Percentiles rank a stretch among this genome's conserved stretches.
phyloP scores from a whole-genome alignment of 345 rosid species.

The Sonneratia alba region DNA sequence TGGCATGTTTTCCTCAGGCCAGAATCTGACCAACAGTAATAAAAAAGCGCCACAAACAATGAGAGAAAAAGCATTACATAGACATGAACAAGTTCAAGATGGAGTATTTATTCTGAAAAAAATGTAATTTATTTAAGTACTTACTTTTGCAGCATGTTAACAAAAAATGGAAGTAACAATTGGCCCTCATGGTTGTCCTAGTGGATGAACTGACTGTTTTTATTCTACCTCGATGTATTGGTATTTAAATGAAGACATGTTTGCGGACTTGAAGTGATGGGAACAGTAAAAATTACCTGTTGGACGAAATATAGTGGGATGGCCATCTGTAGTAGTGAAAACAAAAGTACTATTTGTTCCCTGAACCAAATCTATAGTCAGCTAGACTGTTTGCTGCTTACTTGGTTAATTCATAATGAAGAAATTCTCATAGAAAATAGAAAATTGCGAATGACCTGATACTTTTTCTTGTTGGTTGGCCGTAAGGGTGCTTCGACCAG shows the following conservation, averaged over 20 bases:
- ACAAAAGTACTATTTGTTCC: slow-evolving; percentile 87
- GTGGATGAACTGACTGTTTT: neutral
- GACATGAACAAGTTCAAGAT: neutral
- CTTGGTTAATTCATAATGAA: neutral
- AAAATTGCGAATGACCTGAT: slow-evolving; percentile 43
- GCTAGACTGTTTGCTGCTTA: neutral
- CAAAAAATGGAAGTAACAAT: neutral
- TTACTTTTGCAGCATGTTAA: neutral
- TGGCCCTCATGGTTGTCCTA: neutral
- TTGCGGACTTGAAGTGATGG: neutral
- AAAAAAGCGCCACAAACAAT: neutral
- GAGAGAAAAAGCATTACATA: neutral
- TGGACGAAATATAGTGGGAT: slow-evolving; percentile 58
- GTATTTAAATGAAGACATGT: neutral
- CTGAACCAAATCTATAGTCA: slow-evolving; percentile 33
- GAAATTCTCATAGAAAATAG: neutral
- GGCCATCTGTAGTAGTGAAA: slow-evolving; percentile 66
- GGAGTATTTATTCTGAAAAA: too few species aligned
- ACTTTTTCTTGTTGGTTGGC: slow-evolving; percentile 54
- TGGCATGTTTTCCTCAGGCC: too few species aligned
- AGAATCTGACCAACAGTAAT: too few species aligned
- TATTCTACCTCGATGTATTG: neutral
- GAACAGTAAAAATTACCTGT: slow-evolving; percentile 41
- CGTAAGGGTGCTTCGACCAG: slow-evolving; percentile 84
- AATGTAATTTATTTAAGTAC: neutral